Base-by-base conservation (phyloP, 495 filamentous ascomycete species). In the Penicillium egyptiacum region DNA sequence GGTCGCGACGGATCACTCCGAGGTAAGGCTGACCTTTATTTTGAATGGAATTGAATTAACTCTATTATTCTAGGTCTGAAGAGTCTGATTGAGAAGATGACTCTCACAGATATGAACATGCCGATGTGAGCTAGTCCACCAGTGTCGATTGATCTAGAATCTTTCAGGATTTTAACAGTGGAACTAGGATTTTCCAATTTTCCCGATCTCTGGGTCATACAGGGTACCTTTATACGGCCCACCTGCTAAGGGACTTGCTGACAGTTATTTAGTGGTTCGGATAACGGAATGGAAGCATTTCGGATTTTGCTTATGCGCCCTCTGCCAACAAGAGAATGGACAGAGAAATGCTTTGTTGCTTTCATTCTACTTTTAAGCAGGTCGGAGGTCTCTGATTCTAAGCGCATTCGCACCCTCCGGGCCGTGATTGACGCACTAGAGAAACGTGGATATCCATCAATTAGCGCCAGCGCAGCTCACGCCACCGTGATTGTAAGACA, bases 401-500 rank as follows among this genome's bases (percentile, higher is more conserved):
- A 64, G 42, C 22, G 50, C 52, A 65, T 64, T 51, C 37, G 25
- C 4, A 43, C 60, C 26, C 59, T 84, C 14, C 61, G 69, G 14
- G 64, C 66, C 23, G 50, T 83, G 10, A 62, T 82, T 19, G 67
- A 76, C 19, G 58, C 50, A 9, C 53, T 83, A n/a, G 64, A 62
- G 10, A 57, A 57, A 17, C 68, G 64, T 14, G 63, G 77, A 20
- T 53, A 61, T 28, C 62, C 63, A 10, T 51, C 65, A 16, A 58
- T 90, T 11, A 72, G 80, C 40, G 67, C 79, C 11, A 77, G 80
- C 42, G 83, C 86, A 25, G 84, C 88, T 12, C 80, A 90, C 60
- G 88, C 88, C 47, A 83, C 83, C 14, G 84, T 93, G 60, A 86
- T 84, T 60, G 88, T 90, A 70, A 52, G 81, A 8, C n/a, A 42